Percentiles rank a stretch among this genome's conserved stretches.
Evolutionary conservation across 2,329 filamentous ascomycete species (phyloP).

Genomic region (Dendryphion nanum): DNA sequence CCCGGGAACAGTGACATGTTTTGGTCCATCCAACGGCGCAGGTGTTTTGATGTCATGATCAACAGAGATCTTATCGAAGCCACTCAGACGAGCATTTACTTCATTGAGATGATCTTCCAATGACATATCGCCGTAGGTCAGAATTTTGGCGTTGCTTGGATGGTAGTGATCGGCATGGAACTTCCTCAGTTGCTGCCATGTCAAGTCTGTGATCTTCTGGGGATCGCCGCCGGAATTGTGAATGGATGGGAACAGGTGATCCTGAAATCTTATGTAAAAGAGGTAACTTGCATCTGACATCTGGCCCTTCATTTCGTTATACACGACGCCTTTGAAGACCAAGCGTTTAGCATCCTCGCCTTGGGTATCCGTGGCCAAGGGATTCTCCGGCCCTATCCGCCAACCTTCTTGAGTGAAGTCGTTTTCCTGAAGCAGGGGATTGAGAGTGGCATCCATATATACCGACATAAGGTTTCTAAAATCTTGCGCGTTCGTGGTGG

Average conservation of each 20-base stretch:
- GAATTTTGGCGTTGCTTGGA: constrained; percentile 92
- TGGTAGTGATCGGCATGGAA: constrained; percentile 96
- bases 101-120: constrained; percentile 77
- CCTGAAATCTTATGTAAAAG: constrained; percentile 93
- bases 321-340: constrained; percentile 96
- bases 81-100: constrained; percentile 69
- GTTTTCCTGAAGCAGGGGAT: constrained; percentile 82
- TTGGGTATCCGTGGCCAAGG: constrained; percentile 47
- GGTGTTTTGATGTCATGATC: constrained; percentile 76
- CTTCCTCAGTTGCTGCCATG: constrained; percentile 80
- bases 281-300: constrained; percentile 97
- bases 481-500: constrained; percentile 92
- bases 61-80: constrained; percentile 68
- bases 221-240: constrained; percentile 98
- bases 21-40: constrained; percentile 67
- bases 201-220: constrained; percentile 92
- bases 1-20: constrained; percentile 69
- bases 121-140: constrained; percentile 94
- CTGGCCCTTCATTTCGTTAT: constrained; percentile 99
- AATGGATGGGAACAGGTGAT: constrained; percentile 89
- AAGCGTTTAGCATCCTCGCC: constrained; percentile 62
- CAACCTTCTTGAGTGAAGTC: constrained; percentile 97
- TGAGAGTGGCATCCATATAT: constrained; percentile 90
- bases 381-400: constrained; percentile 92
- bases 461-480: constrained; percentile 96